Conservation (phyloP, 2,329 filamentous ascomycete genomes). For the Beauveria scarabaeidicola region DNA sequence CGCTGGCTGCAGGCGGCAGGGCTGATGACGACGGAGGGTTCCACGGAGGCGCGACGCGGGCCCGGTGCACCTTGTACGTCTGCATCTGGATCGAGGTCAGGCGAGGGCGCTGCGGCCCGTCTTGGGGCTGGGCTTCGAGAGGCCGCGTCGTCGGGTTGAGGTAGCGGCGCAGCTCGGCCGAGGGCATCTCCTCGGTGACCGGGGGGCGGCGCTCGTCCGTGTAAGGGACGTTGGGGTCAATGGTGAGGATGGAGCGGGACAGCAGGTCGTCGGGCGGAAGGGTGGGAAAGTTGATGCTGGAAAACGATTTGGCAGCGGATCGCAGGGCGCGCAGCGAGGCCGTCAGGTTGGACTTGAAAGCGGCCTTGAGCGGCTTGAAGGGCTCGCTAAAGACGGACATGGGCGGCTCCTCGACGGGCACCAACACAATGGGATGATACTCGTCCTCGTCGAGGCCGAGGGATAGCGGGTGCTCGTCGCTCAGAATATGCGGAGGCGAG, state of each 20-base stretch:
- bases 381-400: slow-evolving; percentile 24
- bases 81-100: slow-evolving; percentile 63
- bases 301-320: slow-evolving; percentile 56
- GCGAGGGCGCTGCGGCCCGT: slow-evolving; percentile 16
- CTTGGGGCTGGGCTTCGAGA: slow-evolving; percentile 16
- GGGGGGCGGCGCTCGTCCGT: slow-evolving; percentile 59
- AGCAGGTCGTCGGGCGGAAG: slow-evolving; percentile 59
- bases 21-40: slow-evolving; percentile 19
- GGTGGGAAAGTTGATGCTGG: slow-evolving; percentile 52
- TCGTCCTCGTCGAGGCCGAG: slow-evolving; percentile 28
- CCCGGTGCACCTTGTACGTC: slow-evolving; percentile 54
- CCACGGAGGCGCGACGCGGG: slow-evolving; percentile 29
- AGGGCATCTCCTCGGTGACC: slow-evolving; percentile 54
- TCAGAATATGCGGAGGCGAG: slow-evolving; percentile 42
- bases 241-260: slow-evolving; percentile 58
- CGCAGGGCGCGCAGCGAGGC: slow-evolving; percentile 56
- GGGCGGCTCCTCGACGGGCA: slow-evolving; percentile 20
- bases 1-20: slow-evolving; percentile 18
- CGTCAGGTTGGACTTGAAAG: slow-evolving; percentile 62
- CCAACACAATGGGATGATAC: slow-evolving; percentile 42
- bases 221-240: slow-evolving; percentile 57
- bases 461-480: slow-evolving; percentile 44
- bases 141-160: slow-evolving; percentile 51
- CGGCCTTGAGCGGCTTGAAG: slow-evolving; percentile 44
- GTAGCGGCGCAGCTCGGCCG: slow-evolving; percentile 57